Evolutionary conservation across 257 asterid species (phyloP), one percentile per base, ranked within the genome.

Genomic region (Apocynum venetum): DNA sequence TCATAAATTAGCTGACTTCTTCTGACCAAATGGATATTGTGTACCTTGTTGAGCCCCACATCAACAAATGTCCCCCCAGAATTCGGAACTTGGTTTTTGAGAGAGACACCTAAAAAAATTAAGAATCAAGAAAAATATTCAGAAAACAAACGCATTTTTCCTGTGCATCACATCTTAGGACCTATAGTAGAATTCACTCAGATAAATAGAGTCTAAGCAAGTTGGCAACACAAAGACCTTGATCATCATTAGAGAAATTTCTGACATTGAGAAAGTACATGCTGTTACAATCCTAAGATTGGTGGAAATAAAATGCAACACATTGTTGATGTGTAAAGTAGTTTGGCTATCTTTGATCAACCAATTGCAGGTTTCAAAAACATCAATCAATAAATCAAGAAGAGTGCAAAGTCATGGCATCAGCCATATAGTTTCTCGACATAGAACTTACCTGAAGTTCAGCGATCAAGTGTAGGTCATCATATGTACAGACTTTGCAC

Each of bases 391-490:
- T 19, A 52, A 59, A 71, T 72, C 40, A 78, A 76, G 71, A 74
- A 8, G 72, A 89, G 85, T 84, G 89, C 89, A 84, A 86, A 80
- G 85, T 75, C 78, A 72, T 79, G 89, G 94, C 97, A 94, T 91
- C 97, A 91, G 93, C 82, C 78, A 55, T 71, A 35, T 80, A 82
- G 76, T 46, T 87, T 82, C 76, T 91, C 95, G 56, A 91, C 96
- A 89, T 80, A 76, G 76, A 85, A 92, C 97, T 89, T 90, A 89
- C 94, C 96, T 89, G 93, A 83, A 87, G 94, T 92, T 94, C 97
- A 80, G 95, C 52, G 94, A 92, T 92, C 97, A 94, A 92, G 98
- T 94, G 96, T 89, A 91, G 85, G 87, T 80, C 97, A 92, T 94
- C 97, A 92, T 81, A 63, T 94, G 94, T 91, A 91, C 85, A 77